Base-by-base conservation (phyloP, 352 stramenopile species). In the Phytopythium aichiense region DNA sequence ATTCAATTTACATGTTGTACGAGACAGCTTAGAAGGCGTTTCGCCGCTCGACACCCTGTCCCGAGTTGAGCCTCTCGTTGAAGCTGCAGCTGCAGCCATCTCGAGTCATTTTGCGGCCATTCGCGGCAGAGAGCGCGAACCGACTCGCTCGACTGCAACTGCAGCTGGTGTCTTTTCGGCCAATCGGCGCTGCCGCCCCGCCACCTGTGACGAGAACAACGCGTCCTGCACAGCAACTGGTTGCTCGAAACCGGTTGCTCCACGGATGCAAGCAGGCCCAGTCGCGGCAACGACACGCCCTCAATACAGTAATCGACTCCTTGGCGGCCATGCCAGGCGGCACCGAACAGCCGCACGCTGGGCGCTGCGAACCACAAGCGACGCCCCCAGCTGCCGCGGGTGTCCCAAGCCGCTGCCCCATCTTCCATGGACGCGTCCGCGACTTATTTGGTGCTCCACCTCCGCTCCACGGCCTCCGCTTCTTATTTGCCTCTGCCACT, bases 401-500 rank as follows among this genome's bases (percentile, higher is more conserved):
- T 54, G 48, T 54, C 48, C 48, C 48, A 54, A 54, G 45, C 9
- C 7, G 45, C n/a, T 9, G 12, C 48, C 42, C 25, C 28, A 31
- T 53, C 48, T 54, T 54, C 48, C 48, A 54, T 38, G 48, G 48
- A 54, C 33, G 23, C 22, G 13, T 1, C 8, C 22, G 45, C 45
- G 9, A 7, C 45, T 31, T n/a, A n/a, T 40, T 18, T 49, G 43
- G 8, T 9, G 22, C 5, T 13, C 3, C 13, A 4, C 46, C 5
- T 13, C 3, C 13, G 6, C 46, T 12, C n/a, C 18, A 31, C 20
- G 11, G 6, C 2, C 22, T 15, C 4, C 12, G 22, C 13, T 12
- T 11, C 13, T 37, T 48, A 61, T 60, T 63, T 73, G 60, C 38
- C 51, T 23, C 6, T n/a, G 33, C 22, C 22, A 38, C 51, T 58